Evolutionary conservation across 2,329 filamentous ascomycete species (phyloP).

Genomic region (Epichloe amarillans): DNA sequence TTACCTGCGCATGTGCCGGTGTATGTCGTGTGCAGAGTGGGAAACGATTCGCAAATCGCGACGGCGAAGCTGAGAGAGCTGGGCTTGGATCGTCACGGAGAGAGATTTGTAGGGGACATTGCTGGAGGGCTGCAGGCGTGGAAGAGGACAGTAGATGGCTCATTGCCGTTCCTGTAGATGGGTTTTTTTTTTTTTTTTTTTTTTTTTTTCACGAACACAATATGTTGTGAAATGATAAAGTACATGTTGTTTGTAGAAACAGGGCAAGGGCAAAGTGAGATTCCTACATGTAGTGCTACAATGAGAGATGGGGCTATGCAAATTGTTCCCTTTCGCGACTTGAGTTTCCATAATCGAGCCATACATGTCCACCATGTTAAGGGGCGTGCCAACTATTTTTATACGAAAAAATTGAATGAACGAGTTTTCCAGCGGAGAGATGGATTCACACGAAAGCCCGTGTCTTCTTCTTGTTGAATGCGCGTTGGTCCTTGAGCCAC

Average conservation of each 20-base stretch:
- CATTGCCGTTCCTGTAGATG: conserved; percentile 36
- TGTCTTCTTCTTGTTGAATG: conserved; percentile 91
- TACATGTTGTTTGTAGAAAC: not conserved
- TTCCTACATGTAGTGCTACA: conserved; percentile 7
- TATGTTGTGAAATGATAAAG: not conserved
- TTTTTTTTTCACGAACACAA: not conserved
- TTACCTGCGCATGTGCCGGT: conserved; percentile 38
- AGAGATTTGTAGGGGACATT: conserved; percentile 55
- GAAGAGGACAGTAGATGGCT: conserved; percentile 52
- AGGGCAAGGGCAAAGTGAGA: not conserved
- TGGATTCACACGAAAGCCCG: conserved; percentile 42
- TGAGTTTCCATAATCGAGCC: not conserved
- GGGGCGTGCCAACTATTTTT: not conserved
- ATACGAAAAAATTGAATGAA: not conserved
- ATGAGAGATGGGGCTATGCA: conserved; percentile 3
- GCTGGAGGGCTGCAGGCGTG: conserved; percentile 59
- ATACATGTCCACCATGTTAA: not conserved
- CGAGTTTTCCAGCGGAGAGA: not conserved
- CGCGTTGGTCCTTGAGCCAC: conserved; percentile 95
- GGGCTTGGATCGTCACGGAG: conserved; percentile 36
- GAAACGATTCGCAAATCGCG: conserved; percentile 67
- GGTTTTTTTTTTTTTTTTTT: not conserved
- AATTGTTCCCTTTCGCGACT: not conserved
- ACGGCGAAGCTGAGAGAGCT: conserved; percentile 51
- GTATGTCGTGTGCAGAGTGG: conserved; percentile 59